Percentiles rank a stretch among this genome's conserved stretches.
phyloP scores from a whole-genome alignment of 2,329 filamentous ascomycete species.

The Trichoderma brevicompactum region DNA sequence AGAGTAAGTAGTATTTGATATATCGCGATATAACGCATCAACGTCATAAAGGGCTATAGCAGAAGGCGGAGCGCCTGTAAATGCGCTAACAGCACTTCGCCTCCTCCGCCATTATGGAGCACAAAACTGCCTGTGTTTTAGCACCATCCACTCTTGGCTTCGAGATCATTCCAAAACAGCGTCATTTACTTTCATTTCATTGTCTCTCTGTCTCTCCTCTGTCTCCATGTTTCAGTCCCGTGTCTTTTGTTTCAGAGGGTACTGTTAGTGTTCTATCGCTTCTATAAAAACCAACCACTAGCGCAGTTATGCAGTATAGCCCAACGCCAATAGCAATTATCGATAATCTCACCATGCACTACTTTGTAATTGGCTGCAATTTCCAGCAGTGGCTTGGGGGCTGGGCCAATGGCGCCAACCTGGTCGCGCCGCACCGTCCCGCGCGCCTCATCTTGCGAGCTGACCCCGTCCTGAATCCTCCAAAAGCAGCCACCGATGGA shows the following conservation, averaged over 20 bases:
- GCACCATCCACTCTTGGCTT: background rate
- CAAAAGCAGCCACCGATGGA: background rate
- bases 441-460: slow-evolving; percentile 25
- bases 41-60: too few species aligned
- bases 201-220: too few species aligned
- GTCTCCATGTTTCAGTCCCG: background rate
- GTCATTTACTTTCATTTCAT: background rate
- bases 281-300: too few species aligned
- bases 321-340: background rate
- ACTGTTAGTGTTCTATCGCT: too few species aligned
- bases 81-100: background rate
- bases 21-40: too few species aligned
- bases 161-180: background rate
- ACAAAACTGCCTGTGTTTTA: too few species aligned
- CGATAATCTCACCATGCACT: slow-evolving; percentile 1
- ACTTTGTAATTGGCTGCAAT: slow-evolving; percentile 4
- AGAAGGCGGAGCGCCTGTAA: background rate
- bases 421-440: slow-evolving; percentile 27
- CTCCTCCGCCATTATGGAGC: background rate
- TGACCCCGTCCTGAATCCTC: background rate
- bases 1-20: too few species aligned
- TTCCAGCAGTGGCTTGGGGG: slow-evolving; percentile 17
- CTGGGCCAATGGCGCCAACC: slow-evolving; percentile 24
- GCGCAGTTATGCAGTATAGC: too few species aligned
- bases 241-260: too few species aligned